Conservation (phyloP, 768 basidiomycete genomes). For the Tricholoma sp. region DNA sequence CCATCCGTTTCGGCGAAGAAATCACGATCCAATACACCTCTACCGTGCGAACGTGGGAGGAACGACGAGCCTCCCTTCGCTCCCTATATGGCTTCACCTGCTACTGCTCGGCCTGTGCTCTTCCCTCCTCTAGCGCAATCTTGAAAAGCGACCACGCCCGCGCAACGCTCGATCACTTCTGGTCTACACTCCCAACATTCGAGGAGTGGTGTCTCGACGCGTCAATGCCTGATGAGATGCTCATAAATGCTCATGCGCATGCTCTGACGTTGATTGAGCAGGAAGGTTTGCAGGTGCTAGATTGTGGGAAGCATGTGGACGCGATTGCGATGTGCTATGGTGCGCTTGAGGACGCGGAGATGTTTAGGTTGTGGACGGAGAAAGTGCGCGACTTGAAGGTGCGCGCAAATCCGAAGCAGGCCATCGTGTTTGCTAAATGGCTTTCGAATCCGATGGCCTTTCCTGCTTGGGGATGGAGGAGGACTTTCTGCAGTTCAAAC, state of each 20-base stretch:
- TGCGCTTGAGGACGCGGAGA: slow-evolving; percentile 29
- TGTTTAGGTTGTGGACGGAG: slow-evolving; percentile 30
- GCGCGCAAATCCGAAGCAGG: slow-evolving; percentile 15
- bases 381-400: slow-evolving; percentile 23
- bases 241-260: slow-evolving; percentile 28
- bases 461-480: slow-evolving; percentile 34
- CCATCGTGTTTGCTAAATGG: slow-evolving; percentile 29
- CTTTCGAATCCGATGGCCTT: slow-evolving; percentile 29
- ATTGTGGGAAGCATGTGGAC: slow-evolving; percentile 28
- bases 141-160: slow-evolving; percentile 25
- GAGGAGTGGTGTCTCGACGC: slow-evolving; percentile 29
- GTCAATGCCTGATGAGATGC: slow-evolving; percentile 18
- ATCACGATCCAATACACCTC: slow-evolving; percentile 33
- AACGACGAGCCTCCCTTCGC: slow-evolving; percentile 18
- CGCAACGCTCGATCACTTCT: slow-evolving; percentile 21
- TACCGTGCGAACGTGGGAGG: slow-evolving; percentile 16
- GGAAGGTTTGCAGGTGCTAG: slow-evolving; percentile 30
- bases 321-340: slow-evolving; percentile 38
- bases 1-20: slow-evolving; percentile 29
- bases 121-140: slow-evolving; percentile 9
- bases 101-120: slow-evolving; percentile 23
- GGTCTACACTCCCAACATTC: slow-evolving; percentile 24
- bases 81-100: slow-evolving; percentile 29
- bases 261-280: slow-evolving; percentile 26
- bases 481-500: slow-evolving; percentile 11